Base-by-base conservation (phyloP, 805 yeast species). In the Kodamaea kakaduensis region DNA sequence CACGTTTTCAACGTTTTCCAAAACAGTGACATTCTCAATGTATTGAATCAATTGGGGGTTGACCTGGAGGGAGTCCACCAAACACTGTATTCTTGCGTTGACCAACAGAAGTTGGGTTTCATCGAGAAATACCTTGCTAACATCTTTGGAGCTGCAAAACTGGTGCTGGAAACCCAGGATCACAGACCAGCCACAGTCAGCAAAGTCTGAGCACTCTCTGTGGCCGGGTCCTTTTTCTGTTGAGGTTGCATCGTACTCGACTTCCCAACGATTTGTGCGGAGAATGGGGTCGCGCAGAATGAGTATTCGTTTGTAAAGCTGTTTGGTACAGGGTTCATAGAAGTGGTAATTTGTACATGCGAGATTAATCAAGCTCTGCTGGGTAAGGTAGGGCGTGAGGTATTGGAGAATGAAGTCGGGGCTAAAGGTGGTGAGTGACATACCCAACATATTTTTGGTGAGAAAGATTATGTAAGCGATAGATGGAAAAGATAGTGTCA, bases 1-100 rank as follows among this genome's bases (percentile, higher is more conserved):
- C 30, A 34, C 40, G 4, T 50, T 62, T 14, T 56, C 54, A 2
- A 23, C 20, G 9, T 9, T 19, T 3, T 12, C 25, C 31, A 36
- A 27, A 3, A 36, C 35, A 7, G 25, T 25, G 9, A 75, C 45
- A 18, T 60, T 53, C 25, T 60, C 50, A 2, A 75, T 52, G 25
- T 49, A 46, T 3, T 36, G 10, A 14, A 59, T 54, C 14, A 73
- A 51, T 4, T 53, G 51, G 2, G 61, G 42, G 36, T 71, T 67
- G 29, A 62, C 41, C 4, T 32, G 37, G 17, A 72, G 43, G 1
- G 70, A 55, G 14, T 63, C 62, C 9, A 61, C 31, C 25, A 78
- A 50, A 3, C 68, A 54, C 24, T 59, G 60, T 31, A 77, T 57
- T 41, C 72, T 61, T 10, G 64, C 64, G 29, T 43, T 40, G 18